Percentiles rank a stretch among this genome's conserved stretches.
Conservation (phyloP, 2,329 filamentous ascomycete species). For the Sporothrix sp. region DNA sequence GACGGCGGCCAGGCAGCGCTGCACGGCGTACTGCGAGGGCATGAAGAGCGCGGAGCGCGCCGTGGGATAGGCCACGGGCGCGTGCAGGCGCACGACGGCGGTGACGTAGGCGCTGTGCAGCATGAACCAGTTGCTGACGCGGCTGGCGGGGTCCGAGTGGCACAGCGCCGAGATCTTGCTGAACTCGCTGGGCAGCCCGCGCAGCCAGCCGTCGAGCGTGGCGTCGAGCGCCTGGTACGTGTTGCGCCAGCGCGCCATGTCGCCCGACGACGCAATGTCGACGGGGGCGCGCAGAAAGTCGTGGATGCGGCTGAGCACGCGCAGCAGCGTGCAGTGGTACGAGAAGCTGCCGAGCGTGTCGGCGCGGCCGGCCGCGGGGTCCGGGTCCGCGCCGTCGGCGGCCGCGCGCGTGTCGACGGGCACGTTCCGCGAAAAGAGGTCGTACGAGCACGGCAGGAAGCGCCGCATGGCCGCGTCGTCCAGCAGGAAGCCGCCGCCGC, state of each 20-base stretch:
- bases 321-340: conserved; percentile 81
- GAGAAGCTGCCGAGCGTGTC: conserved; percentile 82
- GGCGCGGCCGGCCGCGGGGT: conserved; percentile 34
- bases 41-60: conserved; percentile 81
- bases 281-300: conserved; percentile 80
- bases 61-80: conserved; percentile 83
- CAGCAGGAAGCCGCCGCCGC: conserved; percentile 59
- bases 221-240: conserved; percentile 78
- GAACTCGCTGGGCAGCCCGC: conserved; percentile 71
- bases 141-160: conserved; percentile 53
- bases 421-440: conserved; percentile 74
- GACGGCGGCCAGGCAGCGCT: conserved; percentile 73
- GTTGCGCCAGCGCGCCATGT: conserved; percentile 82
- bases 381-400: conserved; percentile 19
- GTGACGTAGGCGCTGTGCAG: conserved; percentile 84
- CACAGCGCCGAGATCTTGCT: conserved; percentile 74
- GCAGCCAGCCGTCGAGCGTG: conserved; percentile 73
- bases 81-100: conserved; percentile 80
- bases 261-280: conserved; percentile 70
- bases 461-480: conserved; percentile 84
- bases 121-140: conserved; percentile 83
- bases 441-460: conserved; percentile 75
- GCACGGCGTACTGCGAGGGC: conserved; percentile 73
- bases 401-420: conserved; percentile 70
- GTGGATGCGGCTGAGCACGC: conserved; percentile 78